Evolutionary conservation across 2,329 filamentous ascomycete species (phyloP), one percentile per base, ranked within the genome.

Genomic region (Ambrosiella cleistominuta): DNA sequence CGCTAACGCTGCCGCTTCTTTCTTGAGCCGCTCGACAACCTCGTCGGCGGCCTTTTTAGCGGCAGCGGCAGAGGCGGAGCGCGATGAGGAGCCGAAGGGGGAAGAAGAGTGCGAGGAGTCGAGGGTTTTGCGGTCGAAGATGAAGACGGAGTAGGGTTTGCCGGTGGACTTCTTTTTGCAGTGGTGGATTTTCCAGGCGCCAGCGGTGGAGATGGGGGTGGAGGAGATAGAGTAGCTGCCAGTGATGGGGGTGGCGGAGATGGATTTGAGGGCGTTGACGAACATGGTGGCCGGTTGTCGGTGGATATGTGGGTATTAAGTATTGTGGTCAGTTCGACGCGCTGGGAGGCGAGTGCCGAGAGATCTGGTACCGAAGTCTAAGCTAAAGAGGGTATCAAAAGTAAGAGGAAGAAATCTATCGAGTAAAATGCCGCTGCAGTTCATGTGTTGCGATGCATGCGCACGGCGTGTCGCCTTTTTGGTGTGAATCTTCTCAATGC

Each of bases 151-250:
- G 58, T 85, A 93, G 7, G 83, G 70, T 69, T 93, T 95, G 63
- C 87, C 88, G 0, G 89, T 95, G 37, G 86, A 88, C 72, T 96
- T 97, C 73, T 94, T 94, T 75, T 95, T 97, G 60, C 87, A 90
- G 72, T 96, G 90, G 76, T 91, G 91, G 66, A 98, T 93, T 74
- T 89, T 95, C 93, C 93, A 98, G 60, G 90, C 88, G 15, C 93
- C 93, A 13, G 90, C 87, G 56, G 81, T 81, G 56, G 88, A 86
- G n/a, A 81, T 84, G 9, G 86, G 80, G 61, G 80, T 81, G 35
- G 83, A 77, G 19, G 88, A 84, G 63, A 97, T 76, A 64, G 85
- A 81, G 71, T 98, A 98, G 72, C 95, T 94, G 67, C 85, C 83
- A 61, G 83, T 83, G 72, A 98, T 97, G 72, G 96, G 95, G 61